Evolutionary conservation across 2,329 filamentous ascomycete species (phyloP).

Genomic region (Stagonosporopsis tanaceti): DNA sequence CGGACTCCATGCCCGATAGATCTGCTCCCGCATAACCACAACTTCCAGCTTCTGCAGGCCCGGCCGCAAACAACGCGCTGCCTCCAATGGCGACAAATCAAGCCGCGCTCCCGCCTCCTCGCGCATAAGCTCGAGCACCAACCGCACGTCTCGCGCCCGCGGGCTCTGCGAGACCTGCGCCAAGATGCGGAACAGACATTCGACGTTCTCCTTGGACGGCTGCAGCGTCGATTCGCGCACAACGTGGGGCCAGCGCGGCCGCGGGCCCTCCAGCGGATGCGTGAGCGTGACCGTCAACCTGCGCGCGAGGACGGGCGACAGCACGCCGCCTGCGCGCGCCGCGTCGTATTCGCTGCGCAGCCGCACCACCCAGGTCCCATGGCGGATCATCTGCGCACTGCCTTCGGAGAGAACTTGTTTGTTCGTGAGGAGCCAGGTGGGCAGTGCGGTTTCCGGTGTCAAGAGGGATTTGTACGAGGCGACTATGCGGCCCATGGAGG

Average conservation of each 20-base stretch:
- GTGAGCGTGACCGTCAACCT: conserved; percentile 10
- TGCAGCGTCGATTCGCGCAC: conserved; percentile 5
- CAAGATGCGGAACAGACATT: conserved; percentile 1
- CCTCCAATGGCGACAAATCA: conserved; percentile 10
- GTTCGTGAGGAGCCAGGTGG: conserved; percentile 18
- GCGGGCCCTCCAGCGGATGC: conserved; percentile 16
- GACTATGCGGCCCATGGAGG: conserved; percentile 12
- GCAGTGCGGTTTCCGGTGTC: background rate
- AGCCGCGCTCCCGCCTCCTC: conserved; percentile 10
- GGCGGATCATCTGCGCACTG: conserved; percentile 12
- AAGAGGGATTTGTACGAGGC: conserved; percentile 11
- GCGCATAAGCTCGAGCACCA: conserved; percentile 11
- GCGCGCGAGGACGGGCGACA: conserved; percentile 2
- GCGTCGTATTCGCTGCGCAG: conserved; percentile 16
- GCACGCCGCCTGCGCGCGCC: background rate
- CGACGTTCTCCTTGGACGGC: conserved; percentile 4
- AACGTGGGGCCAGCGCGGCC: conserved; percentile 17
- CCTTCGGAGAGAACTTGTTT: conserved; percentile 18
- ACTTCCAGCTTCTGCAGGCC: conserved; percentile 11
- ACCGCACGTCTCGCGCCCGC: conserved; percentile 1
- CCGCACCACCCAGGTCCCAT: conserved; percentile 14
- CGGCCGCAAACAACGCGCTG: conserved; percentile 2
- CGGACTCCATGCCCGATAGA: conserved; percentile 7
- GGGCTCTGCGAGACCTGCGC: background rate
- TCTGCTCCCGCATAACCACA: conserved; percentile 17